These are phyloP conservation scores for Pichia kluyveri DNA, from an alignment of 805 yeast genomes.

Conservation along the genomic window DNA sequence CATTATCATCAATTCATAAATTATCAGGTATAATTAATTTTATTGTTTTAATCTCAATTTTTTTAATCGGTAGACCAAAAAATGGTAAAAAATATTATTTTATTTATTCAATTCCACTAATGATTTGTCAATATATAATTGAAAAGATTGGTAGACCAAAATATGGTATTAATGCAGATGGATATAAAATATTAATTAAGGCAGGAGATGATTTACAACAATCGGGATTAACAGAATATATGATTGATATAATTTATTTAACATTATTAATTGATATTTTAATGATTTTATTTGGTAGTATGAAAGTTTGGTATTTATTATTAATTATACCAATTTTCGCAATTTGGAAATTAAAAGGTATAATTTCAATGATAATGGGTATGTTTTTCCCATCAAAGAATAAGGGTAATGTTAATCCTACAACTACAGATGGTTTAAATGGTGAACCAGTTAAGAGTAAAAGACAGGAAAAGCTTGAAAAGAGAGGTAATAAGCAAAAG, in stretches of 20 bases:
- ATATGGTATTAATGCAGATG: constrained; percentile 30
- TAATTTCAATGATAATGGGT: constrained; percentile 23
- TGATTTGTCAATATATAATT: constrained; percentile 39
- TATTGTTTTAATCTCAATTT: constrained; percentile 30
- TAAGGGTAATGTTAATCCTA: neutral
- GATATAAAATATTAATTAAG: constrained; percentile 31
- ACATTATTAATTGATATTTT: constrained; percentile 51
- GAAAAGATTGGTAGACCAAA: constrained; percentile 57
- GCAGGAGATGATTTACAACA: constrained; percentile 58
- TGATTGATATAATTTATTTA: constrained; percentile 61
- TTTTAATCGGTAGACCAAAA: constrained; percentile 36
- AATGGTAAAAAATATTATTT: constrained; percentile 34
- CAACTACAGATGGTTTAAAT: neutral
- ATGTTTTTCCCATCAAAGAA: constrained; percentile 13
- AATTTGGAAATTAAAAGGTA: constrained; percentile 34
- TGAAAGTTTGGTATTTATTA: constrained; percentile 51
- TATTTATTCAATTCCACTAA: constrained; percentile 33
- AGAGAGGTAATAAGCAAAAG: constrained; percentile 19
- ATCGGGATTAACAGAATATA: constrained; percentile 59
- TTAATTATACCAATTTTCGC: constrained; percentile 46
- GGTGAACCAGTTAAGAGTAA: constrained; percentile 18
- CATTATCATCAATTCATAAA: constrained; percentile 25
- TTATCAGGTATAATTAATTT: constrained; percentile 31
- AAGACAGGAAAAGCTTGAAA: constrained; percentile 33
- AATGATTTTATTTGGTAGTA: constrained; percentile 44